phyloP scores from a whole-genome alignment of 306 rosid species.

The Sindora glabra region DNA sequence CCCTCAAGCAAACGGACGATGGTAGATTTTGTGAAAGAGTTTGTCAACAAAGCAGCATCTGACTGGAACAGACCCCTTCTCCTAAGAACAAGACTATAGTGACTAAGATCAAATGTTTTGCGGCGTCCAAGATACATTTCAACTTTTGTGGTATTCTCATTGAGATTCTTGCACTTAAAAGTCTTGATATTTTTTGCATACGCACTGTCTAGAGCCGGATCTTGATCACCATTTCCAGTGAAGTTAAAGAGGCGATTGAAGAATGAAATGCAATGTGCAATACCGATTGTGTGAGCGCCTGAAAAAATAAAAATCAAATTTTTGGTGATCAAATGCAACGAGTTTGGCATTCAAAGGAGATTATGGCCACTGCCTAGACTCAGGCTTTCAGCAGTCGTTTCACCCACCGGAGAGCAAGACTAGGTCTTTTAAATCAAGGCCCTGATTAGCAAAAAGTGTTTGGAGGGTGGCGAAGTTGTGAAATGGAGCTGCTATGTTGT shows the following conservation, averaged over 20 bases:
- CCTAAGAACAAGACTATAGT: slow-evolving; percentile 44
- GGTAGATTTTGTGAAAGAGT: slow-evolving; percentile 30
- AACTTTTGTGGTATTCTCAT: slow-evolving; percentile 31
- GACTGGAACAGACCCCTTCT: slow-evolving; percentile 68
- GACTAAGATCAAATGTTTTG: slow-evolving; percentile 63
- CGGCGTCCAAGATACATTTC: slow-evolving; percentile 93
- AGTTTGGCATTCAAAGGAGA: not conserved
- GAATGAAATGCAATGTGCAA: slow-evolving; percentile 57
- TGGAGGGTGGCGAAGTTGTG: slow-evolving; percentile 50
- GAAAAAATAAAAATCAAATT: not conserved
- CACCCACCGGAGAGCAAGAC: slow-evolving; percentile 66
- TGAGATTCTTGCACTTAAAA: slow-evolving; percentile 43
- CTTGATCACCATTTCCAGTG: slow-evolving; percentile 60
- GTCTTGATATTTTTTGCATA: slow-evolving; percentile 61
- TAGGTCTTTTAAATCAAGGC: slow-evolving; percentile 65
- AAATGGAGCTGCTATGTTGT: slow-evolving; percentile 55
- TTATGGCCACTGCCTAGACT: not conserved
- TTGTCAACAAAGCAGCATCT: slow-evolving; percentile 50
- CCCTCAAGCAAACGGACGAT: slow-evolving; percentile 38
- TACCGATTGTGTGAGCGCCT: slow-evolving; percentile 90
- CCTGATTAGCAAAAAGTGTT: slow-evolving; percentile 35
- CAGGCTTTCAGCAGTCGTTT: no score
- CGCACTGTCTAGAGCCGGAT: slow-evolving; percentile 55
- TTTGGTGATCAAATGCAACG: not conserved
- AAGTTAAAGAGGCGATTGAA: slow-evolving; percentile 56